phyloP scores from a whole-genome alignment of 2,329 filamentous ascomycete genomes.

The Ophiocordyceps camponoti-saundersi region DNA sequence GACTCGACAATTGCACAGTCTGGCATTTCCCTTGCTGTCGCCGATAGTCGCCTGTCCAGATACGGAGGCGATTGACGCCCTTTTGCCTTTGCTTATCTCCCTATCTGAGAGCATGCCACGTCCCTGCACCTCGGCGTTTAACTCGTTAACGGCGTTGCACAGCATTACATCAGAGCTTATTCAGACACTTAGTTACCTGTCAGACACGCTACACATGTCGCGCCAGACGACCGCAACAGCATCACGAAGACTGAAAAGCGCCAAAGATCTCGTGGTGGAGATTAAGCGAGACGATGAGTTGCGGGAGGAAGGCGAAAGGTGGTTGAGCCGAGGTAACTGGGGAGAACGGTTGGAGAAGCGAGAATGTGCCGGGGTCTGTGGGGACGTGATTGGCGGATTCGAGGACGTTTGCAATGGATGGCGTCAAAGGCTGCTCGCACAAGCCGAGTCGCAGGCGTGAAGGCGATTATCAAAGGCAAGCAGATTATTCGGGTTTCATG shows the following conservation, averaged over 20 bases:
- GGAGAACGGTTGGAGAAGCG: conserved; percentile 56
- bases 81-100: conserved; percentile 50
- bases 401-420: conserved; percentile 78
- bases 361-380: conserved; percentile 70
- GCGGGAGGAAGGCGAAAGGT: conserved; percentile 65
- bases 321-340: conserved; percentile 74
- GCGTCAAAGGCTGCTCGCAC: conserved; percentile 57
- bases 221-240: conserved; percentile 75
- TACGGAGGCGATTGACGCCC: conserved; percentile 46
- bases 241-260: conserved; percentile 60
- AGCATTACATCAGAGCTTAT: conserved; percentile 56
- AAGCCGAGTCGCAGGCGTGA: conserved; percentile 33
- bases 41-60: conserved; percentile 48
- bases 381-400: conserved; percentile 80
- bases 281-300: conserved; percentile 70
- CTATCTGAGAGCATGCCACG: conserved; percentile 52
- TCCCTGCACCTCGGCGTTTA: conserved; percentile 42
- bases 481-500: background rate
- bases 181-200: conserved; percentile 68
- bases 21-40: conserved; percentile 54
- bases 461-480: background rate
- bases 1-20: conserved; percentile 55
- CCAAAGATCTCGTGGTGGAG: conserved; percentile 72
- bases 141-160: conserved; percentile 52
- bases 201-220: conserved; percentile 87